Evolutionary conservation across 2,329 filamentous ascomycete species (phyloP), one percentile per base, ranked within the genome.

Genomic region (Sclerotinia borealis): DNA sequence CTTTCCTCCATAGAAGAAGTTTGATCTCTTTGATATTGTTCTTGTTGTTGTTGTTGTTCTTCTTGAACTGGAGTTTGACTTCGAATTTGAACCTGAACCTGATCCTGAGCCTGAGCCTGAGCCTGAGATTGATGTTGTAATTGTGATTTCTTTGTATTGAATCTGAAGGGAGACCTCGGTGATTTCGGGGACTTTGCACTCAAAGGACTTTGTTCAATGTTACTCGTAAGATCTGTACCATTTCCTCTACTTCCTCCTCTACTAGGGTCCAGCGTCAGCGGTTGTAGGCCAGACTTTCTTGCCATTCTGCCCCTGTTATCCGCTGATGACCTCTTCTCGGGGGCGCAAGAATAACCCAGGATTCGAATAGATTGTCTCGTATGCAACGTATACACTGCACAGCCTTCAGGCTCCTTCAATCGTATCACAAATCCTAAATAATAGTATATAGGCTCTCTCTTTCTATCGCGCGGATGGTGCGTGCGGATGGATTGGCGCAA

Each of bases 121-220:
- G 29, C 4, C 39, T 49, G 58, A 17, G 59, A 4, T 25, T 60
- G 56, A 6, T 36, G 47, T 61, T 66, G 63, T 39, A 61, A 49
- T 65, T 67, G 67, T 5, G 48, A 49, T 63, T 65, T 72, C 66
- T 72, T 72, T 64, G 69, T 66, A 54, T 27, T 68, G 65, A 72
- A 72, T 47, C 67, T 68, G 68, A 73, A 73, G 39, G 70, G 71
- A 2, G 70, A 72, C 63, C 65, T 69, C 36, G 72, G 71, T 13
- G 71, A 70, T 66, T 65, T 70, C 61, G 69, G 71, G 49, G 68
- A 71, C 43, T 68, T 72, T 36, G 68, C 61, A 55, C 65, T 71
- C 63, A 71, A 52, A 59, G 70, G 64, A 60, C 64, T 60, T 37
- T 70, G 60, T 45, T 64, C 63, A 56, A 27, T 56, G 39, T 48